Evolutionary conservation across 2,329 filamentous ascomycete genomes (phyloP).

Genomic region (Tolypocladium inflatum): DNA sequence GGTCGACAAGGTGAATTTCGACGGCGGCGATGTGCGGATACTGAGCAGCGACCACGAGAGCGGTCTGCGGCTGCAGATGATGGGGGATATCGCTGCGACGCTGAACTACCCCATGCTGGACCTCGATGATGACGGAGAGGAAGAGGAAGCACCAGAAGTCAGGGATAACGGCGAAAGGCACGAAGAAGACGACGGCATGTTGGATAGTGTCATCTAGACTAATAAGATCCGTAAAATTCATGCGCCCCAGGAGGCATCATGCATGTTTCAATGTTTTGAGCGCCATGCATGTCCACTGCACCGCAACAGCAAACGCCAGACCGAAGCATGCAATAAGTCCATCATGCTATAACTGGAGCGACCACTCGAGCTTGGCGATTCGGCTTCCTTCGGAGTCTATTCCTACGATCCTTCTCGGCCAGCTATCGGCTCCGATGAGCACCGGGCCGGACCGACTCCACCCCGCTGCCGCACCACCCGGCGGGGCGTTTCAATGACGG

Average conservation of each 20-base stretch:
- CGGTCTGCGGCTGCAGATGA: conserved; percentile 69
- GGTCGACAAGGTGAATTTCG: conserved; percentile 78
- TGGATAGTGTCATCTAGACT: conserved; percentile 23
- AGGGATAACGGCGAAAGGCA: conserved; percentile 8
- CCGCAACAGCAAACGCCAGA: neutral
- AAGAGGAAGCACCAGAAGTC: conserved; percentile 16
- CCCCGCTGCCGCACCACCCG: neutral
- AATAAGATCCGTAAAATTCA: neutral
- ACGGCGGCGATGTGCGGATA: conserved; percentile 82
- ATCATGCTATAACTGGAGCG: neutral
- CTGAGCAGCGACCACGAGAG: conserved; percentile 92
- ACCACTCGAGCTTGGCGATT: neutral
- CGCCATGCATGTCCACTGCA: neutral
- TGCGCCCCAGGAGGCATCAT: neutral
- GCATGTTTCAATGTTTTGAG: neutral
- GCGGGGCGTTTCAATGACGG: neutral
- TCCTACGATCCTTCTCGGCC: neutral
- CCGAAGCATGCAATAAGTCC: neutral
- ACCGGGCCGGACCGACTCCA: neutral
- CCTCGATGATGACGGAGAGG: conserved; percentile 60
- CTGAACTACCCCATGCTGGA: conserved; percentile 82
- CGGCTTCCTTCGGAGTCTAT: neutral
- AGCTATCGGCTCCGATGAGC: neutral
- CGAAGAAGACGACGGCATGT: conserved; percentile 19
- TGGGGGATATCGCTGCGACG: conserved; percentile 84